phyloP scores from a whole-genome alignment of 805 yeast genomes.

The Debaryomyces hansenii region DNA sequence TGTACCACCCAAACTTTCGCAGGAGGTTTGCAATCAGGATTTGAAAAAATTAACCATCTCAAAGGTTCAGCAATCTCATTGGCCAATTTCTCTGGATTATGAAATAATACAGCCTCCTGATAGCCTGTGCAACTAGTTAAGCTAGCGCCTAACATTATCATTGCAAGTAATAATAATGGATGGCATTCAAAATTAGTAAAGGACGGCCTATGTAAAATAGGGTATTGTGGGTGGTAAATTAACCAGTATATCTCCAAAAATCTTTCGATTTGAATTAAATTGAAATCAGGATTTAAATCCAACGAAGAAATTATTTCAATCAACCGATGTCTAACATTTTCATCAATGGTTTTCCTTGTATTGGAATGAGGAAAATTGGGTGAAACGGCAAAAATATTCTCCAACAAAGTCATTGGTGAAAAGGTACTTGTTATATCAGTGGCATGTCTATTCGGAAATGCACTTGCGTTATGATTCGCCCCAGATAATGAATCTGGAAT shows the following conservation, averaged over 20 bases:
- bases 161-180: constrained; percentile 50
- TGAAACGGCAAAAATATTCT: constrained; percentile 16
- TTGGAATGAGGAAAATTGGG: constrained; percentile 20
- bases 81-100: constrained; percentile 35
- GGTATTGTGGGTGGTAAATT: constrained; percentile 55
- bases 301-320: constrained; percentile 15
- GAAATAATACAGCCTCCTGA: constrained; percentile 10
- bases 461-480: background rate
- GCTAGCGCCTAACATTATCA: constrained; percentile 58
- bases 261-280: constrained; percentile 13
- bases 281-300: constrained; percentile 15
- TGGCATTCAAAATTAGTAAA: constrained; percentile 49
- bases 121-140: constrained; percentile 28
- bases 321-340: constrained; percentile 9
- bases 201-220: constrained; percentile 60
- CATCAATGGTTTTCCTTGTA: constrained; percentile 14
- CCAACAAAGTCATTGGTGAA: constrained; percentile 18
- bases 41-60: constrained; percentile 66
- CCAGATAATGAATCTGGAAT: background rate
- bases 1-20: constrained; percentile 74
- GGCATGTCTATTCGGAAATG: constrained; percentile 1
- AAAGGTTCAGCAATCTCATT: constrained; percentile 54
- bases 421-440: constrained; percentile 11
- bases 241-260: constrained; percentile 49
- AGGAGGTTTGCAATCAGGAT: constrained; percentile 70